Evolutionary conservation across 163 green algal species (phyloP), one percentile per base, ranked within the genome.

Genomic region (Scenedesmus sp.): DNA sequence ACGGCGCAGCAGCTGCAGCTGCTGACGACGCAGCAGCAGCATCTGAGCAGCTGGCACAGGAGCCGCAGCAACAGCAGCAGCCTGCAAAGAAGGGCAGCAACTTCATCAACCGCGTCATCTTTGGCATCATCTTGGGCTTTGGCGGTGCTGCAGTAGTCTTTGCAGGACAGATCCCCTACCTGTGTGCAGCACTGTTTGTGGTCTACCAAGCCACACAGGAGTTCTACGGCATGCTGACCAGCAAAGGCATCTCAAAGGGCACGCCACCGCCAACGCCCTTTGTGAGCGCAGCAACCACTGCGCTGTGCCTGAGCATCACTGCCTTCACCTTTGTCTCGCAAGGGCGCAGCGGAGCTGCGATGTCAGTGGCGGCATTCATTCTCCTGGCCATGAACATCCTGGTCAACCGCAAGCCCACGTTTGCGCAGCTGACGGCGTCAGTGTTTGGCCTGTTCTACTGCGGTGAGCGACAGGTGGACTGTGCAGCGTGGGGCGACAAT

Each of bases 371-470:
- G 0, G 93, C 95, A 34, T 99, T 99, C 92, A 55, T 97, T 4
- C 91, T 99, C 79, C 93, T 99, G 13, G 97, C 95, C n/a, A 92
- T 98, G 79, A 96, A 99, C 82, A 92, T 99, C 1, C 57, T 98
- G 1, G 92, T 92, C 9, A 95, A 93, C 18, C 92, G 94, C 77
- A 97, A 97, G 89, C 97, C 97, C 12, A 97, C 95, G 76, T 99
- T 99, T 84, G 91, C 96, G 23, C 97, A 99, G 95, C 95, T 99
- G 52, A 96, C 98, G 1, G 97, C 95, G 3, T 96, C 96, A 6
- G 91, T 99, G 15, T 99, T 99, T 94, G 97, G 97, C 8, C 93
- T 99, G 16, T 97, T 99, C 64, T 99, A 99, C 94, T 99, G 98
- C 91, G 98, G 97, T 99, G 85, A 90, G 96, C 34, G 82, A 16